Evolutionary conservation across 352 stramenopile species (phyloP).

Genomic region (Globisporangium iwayamae): DNA sequence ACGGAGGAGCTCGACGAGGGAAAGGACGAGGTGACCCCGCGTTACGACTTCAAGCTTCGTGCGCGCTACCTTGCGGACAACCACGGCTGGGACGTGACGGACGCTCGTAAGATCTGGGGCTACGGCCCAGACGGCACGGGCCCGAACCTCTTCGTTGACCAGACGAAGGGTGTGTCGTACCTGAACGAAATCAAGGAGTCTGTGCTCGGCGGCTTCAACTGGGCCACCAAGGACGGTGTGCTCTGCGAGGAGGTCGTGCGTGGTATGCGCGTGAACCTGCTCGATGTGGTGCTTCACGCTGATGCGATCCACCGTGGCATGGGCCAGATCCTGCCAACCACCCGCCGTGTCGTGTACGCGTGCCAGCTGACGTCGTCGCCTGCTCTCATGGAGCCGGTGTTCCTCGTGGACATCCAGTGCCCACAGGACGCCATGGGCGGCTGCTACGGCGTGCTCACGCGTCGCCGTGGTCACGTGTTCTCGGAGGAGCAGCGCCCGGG

Average conservation of each 20-base stretch:
- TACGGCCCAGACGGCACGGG: constrained; percentile 99
- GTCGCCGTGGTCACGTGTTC: constrained; percentile 98
- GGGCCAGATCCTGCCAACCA: constrained; percentile 99
- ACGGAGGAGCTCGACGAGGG: constrained; percentile 97
- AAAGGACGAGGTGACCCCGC: constrained; percentile 87
- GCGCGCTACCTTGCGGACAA: constrained; percentile 97
- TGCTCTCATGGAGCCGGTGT: constrained; percentile 97
- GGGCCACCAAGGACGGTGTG: constrained; percentile 97
- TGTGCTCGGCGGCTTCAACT: constrained; percentile 98
- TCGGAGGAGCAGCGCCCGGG: constrained; percentile 97
- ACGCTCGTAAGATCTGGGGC: constrained; percentile 99
- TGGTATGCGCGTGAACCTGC: constrained; percentile 96
- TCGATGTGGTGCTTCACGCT: constrained; percentile 99
- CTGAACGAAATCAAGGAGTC: constrained; percentile 99
- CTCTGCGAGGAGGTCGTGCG: constrained; percentile 98
- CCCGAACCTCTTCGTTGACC: constrained; percentile 98
- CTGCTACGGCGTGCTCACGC: constrained; percentile 98
- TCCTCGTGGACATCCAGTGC: constrained; percentile 98
- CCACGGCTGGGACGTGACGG: constrained; percentile 97
- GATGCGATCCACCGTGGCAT: constrained; percentile 99
- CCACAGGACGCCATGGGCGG: constrained; percentile 98
- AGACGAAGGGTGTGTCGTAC: constrained; percentile 99
- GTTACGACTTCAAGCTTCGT: constrained; percentile 96
- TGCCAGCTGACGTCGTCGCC: constrained; percentile 94
- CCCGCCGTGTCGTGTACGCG: constrained; percentile 97